These are phyloP conservation scores for Ambispora gerdemannii DNA, from an alignment of 192 early-diverging fungal species.

Conservation along the genomic window DNA sequence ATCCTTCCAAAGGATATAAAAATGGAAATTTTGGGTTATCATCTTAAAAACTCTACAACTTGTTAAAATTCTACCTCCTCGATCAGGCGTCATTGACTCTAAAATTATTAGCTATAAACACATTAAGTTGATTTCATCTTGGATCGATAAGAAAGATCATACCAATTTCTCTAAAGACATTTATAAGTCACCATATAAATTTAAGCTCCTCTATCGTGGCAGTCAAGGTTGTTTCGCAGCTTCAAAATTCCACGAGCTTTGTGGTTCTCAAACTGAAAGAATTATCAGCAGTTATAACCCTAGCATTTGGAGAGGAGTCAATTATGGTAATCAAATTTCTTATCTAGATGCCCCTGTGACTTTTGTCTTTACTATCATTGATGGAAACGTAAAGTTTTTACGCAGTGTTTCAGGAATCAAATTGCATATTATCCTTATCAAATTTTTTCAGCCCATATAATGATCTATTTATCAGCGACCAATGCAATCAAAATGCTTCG, in stretches of 20 bases:
- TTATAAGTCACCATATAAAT: background rate
- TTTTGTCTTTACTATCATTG: no score
- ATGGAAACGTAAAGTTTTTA: no score
- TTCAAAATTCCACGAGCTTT: background rate
- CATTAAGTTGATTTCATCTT: background rate
- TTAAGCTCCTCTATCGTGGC: slow-evolving; percentile 7
- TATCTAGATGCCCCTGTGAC: no score
- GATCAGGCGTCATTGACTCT: background rate
- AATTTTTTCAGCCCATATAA: no score
- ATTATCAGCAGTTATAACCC: no score
- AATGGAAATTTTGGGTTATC: slow-evolving; percentile 3
- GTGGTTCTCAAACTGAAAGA: background rate
- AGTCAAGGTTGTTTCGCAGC: background rate
- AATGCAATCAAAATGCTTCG: no score
- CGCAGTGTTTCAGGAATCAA: no score
- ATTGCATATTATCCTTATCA: no score
- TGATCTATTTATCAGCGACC: no score
- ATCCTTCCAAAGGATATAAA: background rate
- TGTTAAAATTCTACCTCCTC: background rate
- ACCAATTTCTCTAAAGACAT: no score
- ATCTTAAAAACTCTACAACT: background rate
- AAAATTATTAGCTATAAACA: slow-evolving; percentile 2
- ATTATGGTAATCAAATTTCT: no score
- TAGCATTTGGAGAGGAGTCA: no score
- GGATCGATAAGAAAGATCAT: slow-evolving; percentile 1